Base-by-base conservation (phyloP, 139 green algal species). In the Micractinium sp. region DNA sequence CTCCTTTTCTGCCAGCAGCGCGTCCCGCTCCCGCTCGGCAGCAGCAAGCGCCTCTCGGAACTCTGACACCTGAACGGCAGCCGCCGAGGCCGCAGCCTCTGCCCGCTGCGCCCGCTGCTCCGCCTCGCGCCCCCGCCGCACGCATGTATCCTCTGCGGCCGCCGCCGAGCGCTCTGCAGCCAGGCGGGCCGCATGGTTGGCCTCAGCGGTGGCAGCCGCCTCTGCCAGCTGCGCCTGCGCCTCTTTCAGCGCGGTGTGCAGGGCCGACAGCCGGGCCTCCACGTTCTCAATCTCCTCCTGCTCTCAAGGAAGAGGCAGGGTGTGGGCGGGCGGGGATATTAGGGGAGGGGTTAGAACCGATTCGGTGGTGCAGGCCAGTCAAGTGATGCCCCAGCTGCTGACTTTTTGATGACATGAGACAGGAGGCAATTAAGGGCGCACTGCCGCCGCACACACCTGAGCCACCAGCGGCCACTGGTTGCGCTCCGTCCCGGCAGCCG, bases 1-100 rank as follows among this genome's bases (percentile, higher is more conserved):
- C 73, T 76, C 15, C 82, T 87, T 90, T n/a, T 88, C 88, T 38
- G 36, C 88, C 60, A 92, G 39, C 35, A 92, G 85, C 38, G 90
- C 33, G 81, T 91, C 89, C n/a, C 88, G 78, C 82, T 88, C 73
- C 5, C 87, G 87, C 73, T 87, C 79, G 35, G 66, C 77, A 29
- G 22, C 41, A 9, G 39, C 69, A 29, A 91, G 60, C 75, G 88
- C 81, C n/a, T 36, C 47, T 23, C 71, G 53, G 41, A 88, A 89
- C 67, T 91, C 88, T 2, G 74, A 71, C n/a, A 91, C 33, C 79
- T 91, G 81, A 20, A 84, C 74, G 0, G 88, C 39, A 2, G 82
- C 88, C 13, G 88, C 81, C 15, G 85, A 85, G 3, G 88, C 71
- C 9, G 69, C 73, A 0, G 82, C 88, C 36, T 91, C 88, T 33